phyloP scores from a whole-genome alignment of 495 filamentous ascomycete genomes.

The Penicillium flavigenum region DNA sequence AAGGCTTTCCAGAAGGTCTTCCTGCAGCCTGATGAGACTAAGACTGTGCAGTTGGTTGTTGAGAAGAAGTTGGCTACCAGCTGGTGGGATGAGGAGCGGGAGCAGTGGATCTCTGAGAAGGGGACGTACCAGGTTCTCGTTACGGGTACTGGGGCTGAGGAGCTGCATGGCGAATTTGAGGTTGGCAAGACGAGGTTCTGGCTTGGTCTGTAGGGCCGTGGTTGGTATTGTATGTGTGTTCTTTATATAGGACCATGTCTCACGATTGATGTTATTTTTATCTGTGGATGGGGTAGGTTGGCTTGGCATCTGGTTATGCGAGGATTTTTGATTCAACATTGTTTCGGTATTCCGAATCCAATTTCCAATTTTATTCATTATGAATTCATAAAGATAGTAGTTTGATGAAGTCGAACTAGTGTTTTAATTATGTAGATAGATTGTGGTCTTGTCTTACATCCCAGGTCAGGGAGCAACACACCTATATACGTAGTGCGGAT shows the following conservation, averaged over 20 bases:
- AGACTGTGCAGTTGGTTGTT: constrained; percentile 60
- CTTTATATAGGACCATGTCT: constrained; percentile 5
- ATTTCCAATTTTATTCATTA: background rate
- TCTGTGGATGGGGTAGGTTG: background rate
- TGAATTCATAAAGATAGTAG: background rate
- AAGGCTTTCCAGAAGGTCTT: constrained; percentile 78
- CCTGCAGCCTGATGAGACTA: constrained; percentile 66
- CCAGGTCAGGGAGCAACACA: too few relatives aligned
- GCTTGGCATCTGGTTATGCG: background rate
- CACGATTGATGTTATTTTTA: constrained; percentile 8
- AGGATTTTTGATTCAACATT: background rate
- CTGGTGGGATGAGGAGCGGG: constrained; percentile 72
- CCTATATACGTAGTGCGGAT: background rate
- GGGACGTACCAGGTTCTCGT: constrained; percentile 68
- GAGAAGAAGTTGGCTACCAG: constrained; percentile 75
- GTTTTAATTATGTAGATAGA: background rate
- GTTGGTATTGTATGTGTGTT: background rate
- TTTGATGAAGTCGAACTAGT: background rate
- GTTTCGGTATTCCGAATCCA: background rate
- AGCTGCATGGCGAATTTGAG: constrained; percentile 47
- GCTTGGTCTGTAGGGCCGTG: constrained; percentile 39
- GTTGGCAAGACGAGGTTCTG: constrained; percentile 60
- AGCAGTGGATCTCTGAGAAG: constrained; percentile 76
- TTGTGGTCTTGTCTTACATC: too few relatives aligned
- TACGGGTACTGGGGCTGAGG: constrained; percentile 49